These are phyloP conservation scores for Phytophthora fragariaefolia DNA, from an alignment of 352 stramenopile genomes.

Conservation along the genomic window DNA sequence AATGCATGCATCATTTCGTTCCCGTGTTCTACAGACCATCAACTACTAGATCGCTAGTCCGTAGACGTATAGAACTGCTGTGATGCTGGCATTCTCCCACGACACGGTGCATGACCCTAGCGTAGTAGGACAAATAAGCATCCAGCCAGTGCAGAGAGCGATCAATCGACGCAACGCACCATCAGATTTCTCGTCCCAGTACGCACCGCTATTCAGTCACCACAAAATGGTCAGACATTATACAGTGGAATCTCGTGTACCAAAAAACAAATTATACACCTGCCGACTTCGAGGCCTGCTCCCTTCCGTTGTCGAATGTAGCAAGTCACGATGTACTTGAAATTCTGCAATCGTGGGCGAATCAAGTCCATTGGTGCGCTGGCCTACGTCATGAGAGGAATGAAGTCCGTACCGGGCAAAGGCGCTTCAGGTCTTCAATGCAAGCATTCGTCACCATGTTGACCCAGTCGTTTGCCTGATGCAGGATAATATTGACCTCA, in stretches of 20 bases:
- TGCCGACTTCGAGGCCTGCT: conserved; percentile 64
- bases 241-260: neutral
- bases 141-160: too few relatives aligned
- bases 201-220: conserved; percentile 43
- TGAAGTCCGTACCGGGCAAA: conserved; percentile 52
- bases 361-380: conserved; percentile 1
- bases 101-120: conserved; percentile 72
- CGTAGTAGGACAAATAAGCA: too few relatives aligned
- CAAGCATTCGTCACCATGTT: conserved; percentile 72
- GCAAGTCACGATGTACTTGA: conserved; percentile 87
- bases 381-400: neutral
- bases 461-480: conserved; percentile 73
- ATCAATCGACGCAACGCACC: conserved; percentile 34
- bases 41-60: conserved; percentile 53
- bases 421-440: conserved; percentile 66
- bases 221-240: neutral
- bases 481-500: neutral
- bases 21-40: neutral
- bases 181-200: conserved; percentile 81
- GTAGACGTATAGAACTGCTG: conserved; percentile 72
- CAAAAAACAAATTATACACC: conserved; percentile 20
- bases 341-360: conserved; percentile 54
- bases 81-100: conserved; percentile 81
- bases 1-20: conserved; percentile 14
- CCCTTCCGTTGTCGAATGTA: conserved; percentile 73